Base-by-base conservation (phyloP, 805 yeast genomes). In the Saturnispora dispora region DNA sequence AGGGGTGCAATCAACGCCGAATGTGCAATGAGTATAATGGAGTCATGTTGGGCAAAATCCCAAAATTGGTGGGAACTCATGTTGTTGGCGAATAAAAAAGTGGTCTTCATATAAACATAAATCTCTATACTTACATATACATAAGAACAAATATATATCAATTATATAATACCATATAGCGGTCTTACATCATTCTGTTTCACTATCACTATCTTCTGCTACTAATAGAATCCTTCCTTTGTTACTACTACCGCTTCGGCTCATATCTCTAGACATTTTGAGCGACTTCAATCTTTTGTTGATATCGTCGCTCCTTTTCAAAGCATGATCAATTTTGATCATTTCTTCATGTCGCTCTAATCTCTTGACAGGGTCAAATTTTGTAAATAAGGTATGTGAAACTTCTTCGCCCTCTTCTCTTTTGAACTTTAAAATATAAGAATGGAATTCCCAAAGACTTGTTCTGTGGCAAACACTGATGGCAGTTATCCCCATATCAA, bases 401-500 rank as follows among this genome's bases (percentile, higher is more conserved):
- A 55, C 47, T 36, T 40, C 49, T 7, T 50, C 52, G 13, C 52
- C 51, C 5, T 28, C 46, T 7, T 44, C 41, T 46, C 55, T 46
- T 36, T 51, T 57, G 62, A 90, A 88, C 65, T 88, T 89, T 57
- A 90, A 72, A 52, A 90, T 77, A 59, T 79, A 77, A 55, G 83
- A 78, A 66, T 90, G 98, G 72, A 88, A 90, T 65, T 86, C 86
- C 96, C 96, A 90, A 55, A 90, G 71, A 5, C 95, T 87, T 3
- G 96, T 84, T 57, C 97, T 75, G 67, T 90, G 98, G 46, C 96
- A 93, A 9, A 90, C 97, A 0, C 96, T 88, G 37, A 90, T 70
- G 18, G 90, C 76, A 0, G 96, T 85, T 52, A 89, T 88, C 0
- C 88, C 87, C 55, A 86, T 72, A 17, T 75, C 71, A 63, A 85